A percentile compares a stretch with the other conserved stretches of the same genome.
Conservation (phyloP, 371 early-diverging fungal genomes). For the Syncephalastrum contaminatum region DNA sequence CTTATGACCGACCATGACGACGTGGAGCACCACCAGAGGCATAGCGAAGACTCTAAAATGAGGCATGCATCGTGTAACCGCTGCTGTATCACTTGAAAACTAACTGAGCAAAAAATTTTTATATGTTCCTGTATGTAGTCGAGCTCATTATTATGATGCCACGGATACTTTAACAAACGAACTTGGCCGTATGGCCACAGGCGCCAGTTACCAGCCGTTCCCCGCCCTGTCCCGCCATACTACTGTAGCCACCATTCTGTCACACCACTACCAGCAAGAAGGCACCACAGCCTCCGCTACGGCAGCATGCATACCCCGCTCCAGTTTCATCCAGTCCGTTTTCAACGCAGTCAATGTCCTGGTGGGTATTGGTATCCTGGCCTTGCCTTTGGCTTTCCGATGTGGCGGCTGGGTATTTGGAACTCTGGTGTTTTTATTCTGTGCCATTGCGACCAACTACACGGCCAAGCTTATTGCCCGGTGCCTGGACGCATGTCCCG, state of each 20-base stretch:
- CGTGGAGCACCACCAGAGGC: constrained; percentile 4
- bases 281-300: neutral
- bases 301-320: constrained; percentile 1
- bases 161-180: too few species aligned
- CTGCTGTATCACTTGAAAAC: too few species aligned
- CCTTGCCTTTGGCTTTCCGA: constrained; percentile 33
- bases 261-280: constrained; percentile 2
- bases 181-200: constrained; percentile 7
- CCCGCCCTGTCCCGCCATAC: constrained; percentile 14
- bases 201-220: constrained; percentile 16
- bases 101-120: neutral
- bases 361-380: constrained; percentile 59
- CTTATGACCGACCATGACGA: constrained; percentile 6
- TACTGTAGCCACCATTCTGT: constrained; percentile 10
- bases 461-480: constrained; percentile 57
- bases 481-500: constrained; percentile 21
- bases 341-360: constrained; percentile 62
- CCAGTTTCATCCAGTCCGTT: constrained; percentile 35
- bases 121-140: constrained; percentile 8
- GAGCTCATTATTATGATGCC: constrained; percentile 3
- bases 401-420: constrained; percentile 57
- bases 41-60: constrained; percentile 3
- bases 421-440: constrained; percentile 48
- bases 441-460: constrained; percentile 46
- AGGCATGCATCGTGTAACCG: constrained; percentile 10